Evolutionary conservation across 2,329 filamentous ascomycete species (phyloP).

Genomic region (Trichoderma simmonsii): DNA sequence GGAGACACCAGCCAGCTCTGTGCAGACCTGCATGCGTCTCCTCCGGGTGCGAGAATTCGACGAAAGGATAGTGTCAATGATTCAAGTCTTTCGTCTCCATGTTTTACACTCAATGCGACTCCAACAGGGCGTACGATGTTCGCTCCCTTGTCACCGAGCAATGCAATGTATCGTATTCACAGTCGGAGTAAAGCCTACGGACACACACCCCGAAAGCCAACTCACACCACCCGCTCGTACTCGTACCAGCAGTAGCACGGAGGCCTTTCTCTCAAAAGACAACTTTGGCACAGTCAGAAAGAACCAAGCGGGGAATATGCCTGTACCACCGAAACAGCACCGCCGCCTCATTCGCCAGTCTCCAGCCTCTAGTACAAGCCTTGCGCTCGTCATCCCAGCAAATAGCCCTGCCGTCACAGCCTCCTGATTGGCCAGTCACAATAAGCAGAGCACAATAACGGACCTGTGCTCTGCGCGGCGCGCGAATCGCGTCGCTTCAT

Average conservation of each 20-base stretch:
- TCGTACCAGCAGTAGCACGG: too few species aligned
- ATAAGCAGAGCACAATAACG: neutral
- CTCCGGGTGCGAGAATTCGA: neutral
- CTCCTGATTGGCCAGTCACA: neutral
- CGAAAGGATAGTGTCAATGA: neutral
- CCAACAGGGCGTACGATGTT: neutral
- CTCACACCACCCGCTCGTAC: neutral
- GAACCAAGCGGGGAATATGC: slow-evolving; percentile 2
- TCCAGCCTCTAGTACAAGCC: slow-evolving; percentile 1
- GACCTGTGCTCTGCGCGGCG: slow-evolving; percentile 1
- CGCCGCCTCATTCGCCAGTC: neutral
- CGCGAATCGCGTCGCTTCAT: slow-evolving; percentile 16
- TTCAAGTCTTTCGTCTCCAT: neutral
- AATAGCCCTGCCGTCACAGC: neutral
- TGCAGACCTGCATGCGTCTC: neutral
- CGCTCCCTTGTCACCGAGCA: neutral
- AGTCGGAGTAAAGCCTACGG: neutral
- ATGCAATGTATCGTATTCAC: neutral
- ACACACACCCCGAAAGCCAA: neutral
- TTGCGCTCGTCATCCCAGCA: slow-evolving; percentile 5
- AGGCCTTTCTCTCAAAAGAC: too few species aligned
- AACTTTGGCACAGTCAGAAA: neutral
- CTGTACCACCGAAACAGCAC: neutral
- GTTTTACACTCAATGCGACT: neutral
- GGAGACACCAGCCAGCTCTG: neutral